Evolutionary conservation across 805 yeast genomes (phyloP), one percentile per base, ranked within the genome.

Genomic region (Candida nanaspora): DNA sequence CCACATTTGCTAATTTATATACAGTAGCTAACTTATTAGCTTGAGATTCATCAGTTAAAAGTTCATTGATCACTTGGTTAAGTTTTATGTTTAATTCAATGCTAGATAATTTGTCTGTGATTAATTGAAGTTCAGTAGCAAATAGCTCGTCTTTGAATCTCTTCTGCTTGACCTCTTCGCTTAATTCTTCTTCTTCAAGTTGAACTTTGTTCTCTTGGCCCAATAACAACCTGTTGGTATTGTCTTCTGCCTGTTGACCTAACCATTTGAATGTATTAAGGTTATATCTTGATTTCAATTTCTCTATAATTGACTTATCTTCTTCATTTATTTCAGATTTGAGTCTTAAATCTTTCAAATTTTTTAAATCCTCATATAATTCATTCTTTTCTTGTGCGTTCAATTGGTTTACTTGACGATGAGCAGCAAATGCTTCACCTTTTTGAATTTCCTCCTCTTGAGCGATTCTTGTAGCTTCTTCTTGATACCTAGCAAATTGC

Each of bases 401-500:
- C 10, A 45, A 16, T 53, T 74, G 75, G 29, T 63, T 55, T 41
- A 78, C 60, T 19, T 31, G 21, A 31, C 34, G 34, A 31, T 10
- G 8, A 8, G 11, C 19, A 6, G 11, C 22, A 53, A 86, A 82
- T 35, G 72, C 74, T 39, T 65, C 52, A 30, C 79, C 20, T 15
- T 28, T 36, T 35, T 52, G 53, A 30, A 69, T 61, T 62, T 86
- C 94, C 57, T 87, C 94, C n/a, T 63, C 54, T 1, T 69, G 62
- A 16, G 88, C 91, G 48, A 74, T 70, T 37, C 65, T 65, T 51
- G 80, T 82, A 39, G 95, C 95, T 52, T 81, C 76, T 33, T 70
- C 68, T 59, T 84, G 84, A 65, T 84, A 88, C 47, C 73, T 66
- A 22, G 85, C 91, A 70, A 89, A 86, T 61, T 87, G 91, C 56